Conservation (phyloP, 2,329 filamentous ascomycete genomes). For the Albophoma yamanashiensis region DNA sequence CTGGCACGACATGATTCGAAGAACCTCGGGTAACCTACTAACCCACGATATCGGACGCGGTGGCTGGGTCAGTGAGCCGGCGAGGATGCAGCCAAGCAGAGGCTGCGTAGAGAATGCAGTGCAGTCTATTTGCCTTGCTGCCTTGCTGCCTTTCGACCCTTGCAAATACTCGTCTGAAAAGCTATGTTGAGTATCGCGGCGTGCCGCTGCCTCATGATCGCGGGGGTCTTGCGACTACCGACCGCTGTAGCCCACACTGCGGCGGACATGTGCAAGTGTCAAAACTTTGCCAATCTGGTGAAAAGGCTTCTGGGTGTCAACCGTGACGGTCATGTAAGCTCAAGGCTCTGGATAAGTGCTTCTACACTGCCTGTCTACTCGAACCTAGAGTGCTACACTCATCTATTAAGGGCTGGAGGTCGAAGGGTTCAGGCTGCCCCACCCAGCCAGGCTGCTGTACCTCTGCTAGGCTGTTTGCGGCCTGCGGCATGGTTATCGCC, state of each 20-base stretch:
- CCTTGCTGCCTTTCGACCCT: not conserved
- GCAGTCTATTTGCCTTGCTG: not conserved
- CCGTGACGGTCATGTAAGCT: not conserved
- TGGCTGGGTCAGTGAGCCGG: not conserved
- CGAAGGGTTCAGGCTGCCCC: not conserved
- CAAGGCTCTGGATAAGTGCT: not conserved
- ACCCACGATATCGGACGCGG: not conserved
- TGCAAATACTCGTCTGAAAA: not conserved
- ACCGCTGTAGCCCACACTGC: no score
- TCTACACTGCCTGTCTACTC: not conserved
- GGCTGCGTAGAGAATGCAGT: not conserved
- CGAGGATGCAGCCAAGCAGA: not conserved
- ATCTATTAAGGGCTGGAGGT: no score
- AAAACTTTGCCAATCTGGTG: no score
- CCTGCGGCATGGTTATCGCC: not conserved
- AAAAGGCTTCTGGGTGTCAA: not conserved
- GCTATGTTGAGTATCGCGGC: no score
- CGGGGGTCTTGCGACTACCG: no score
- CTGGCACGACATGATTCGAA: not conserved
- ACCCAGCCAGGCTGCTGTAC: not conserved
- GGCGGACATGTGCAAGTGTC: no score
- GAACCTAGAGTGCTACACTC: no score
- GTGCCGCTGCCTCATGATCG: no score
- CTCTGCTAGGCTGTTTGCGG: no score
- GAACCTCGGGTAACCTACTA: not conserved